These are phyloP conservation scores for Tilletia caries DNA, from an alignment of 1,284 basidiomycete species.

Conservation along the genomic window DNA sequence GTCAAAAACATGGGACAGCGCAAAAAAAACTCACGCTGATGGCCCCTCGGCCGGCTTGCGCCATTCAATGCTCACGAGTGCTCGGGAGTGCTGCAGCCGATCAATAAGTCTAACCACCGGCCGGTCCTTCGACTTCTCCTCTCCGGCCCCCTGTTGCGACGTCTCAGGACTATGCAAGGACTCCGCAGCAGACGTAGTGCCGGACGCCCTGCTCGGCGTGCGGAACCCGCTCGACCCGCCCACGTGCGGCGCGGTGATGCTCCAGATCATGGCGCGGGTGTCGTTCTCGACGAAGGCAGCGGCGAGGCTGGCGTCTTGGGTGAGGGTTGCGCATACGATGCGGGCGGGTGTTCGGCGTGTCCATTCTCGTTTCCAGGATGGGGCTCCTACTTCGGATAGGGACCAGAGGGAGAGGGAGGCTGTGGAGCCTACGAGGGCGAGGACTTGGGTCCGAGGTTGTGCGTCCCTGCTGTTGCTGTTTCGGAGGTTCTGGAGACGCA, in stretches of 20 bases:
- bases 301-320: not conserved
- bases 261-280: conserved; percentile 5
- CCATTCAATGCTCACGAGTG: not conserved
- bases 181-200: not conserved
- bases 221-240: not conserved
- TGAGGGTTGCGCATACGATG: not conserved
- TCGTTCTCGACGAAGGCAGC: not conserved
- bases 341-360: not conserved
- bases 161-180: not conserved
- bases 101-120: not conserved
- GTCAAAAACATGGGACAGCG: not conserved
- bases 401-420: conserved; percentile 9
- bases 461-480: not conserved
- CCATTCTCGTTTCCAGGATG: conserved; percentile 6
- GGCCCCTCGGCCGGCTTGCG: conserved; percentile 6
- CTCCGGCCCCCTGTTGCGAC: not conserved
- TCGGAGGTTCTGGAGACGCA: not conserved
- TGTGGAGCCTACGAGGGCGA: not conserved
- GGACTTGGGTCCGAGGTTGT: not conserved
- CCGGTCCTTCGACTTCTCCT: not conserved
- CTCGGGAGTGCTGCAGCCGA: not conserved
- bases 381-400: not conserved
- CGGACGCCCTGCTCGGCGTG: not conserved
- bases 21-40: not conserved
- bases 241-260: not conserved